Percentiles rank a stretch among this genome's conserved stretches.
phyloP scores from a whole-genome alignment of 169 alveolate species.

The Plasmodium malariae region DNA sequence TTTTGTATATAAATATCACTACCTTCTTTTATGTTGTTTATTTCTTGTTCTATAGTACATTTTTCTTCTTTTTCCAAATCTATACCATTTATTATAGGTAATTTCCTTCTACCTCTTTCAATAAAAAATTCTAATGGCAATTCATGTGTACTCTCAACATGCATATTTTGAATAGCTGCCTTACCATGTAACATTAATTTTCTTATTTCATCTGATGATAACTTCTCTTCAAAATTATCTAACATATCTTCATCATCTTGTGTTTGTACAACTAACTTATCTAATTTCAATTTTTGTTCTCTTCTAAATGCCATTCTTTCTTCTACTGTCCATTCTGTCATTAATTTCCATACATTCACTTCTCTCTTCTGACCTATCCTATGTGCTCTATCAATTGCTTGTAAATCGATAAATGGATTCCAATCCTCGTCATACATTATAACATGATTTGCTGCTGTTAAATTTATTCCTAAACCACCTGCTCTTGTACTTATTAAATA shows the following conservation, averaged over 20 bases:
- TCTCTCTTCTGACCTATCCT: conserved; percentile 98
- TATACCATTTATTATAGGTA: conserved; percentile 79
- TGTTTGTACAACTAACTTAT: conserved; percentile 89
- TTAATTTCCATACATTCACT: conserved; percentile 97
- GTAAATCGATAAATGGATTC: conserved; percentile 99
- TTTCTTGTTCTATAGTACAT: conserved; percentile 67
- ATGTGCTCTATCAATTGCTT: conserved; percentile 99
- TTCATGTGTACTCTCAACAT: conserved; percentile 76
- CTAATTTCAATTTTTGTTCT: conserved; percentile 91
- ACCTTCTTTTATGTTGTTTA: conserved; percentile 61
- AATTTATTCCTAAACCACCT: conserved; percentile 98
- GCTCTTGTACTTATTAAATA: conserved; percentile 94
- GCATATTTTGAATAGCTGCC: conserved; percentile 86
- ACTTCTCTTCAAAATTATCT: conserved; percentile 79
- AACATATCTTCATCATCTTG: conserved; percentile 79
- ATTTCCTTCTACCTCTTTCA: conserved; percentile 77
- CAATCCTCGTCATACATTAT: conserved; percentile 99
- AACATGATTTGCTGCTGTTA: conserved; percentile 99
- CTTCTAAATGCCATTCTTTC: conserved; percentile 98
- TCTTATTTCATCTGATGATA: conserved; percentile 89
- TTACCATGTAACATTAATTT: conserved; percentile 89
- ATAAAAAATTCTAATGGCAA: conserved; percentile 78
- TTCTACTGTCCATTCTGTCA: conserved; percentile 98
- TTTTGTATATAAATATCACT: conserved; percentile 21
- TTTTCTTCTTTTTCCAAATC: conserved; percentile 71